These are phyloP conservation scores for Lipomyces yamadae DNA, from an alignment of 805 yeast species.

Conservation along the genomic window DNA sequence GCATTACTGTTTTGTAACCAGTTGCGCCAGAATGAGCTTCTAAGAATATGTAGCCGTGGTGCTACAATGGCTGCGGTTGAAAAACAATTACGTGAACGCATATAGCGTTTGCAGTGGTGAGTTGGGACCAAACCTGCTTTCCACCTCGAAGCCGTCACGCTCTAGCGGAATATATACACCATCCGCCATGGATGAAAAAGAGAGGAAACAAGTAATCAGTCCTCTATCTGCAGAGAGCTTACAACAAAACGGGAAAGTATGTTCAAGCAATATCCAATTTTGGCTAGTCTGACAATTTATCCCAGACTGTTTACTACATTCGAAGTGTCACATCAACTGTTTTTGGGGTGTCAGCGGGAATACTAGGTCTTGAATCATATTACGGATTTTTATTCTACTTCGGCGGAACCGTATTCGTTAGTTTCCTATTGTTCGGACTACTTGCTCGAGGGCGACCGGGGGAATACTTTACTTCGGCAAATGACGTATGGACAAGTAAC, in stretches of 20 bases:
- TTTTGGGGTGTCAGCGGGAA: conserved; percentile 38
- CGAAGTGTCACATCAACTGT: conserved; percentile 35
- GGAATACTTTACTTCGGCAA: conserved; percentile 50
- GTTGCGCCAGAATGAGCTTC: too few species aligned
- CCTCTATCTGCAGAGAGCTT: conserved; percentile 32
- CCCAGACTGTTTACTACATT: conserved; percentile 30
- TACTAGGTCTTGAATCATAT: conserved; percentile 36
- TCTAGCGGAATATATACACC: neutral
- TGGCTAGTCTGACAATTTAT: neutral
- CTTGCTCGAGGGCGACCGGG: conserved; percentile 47
- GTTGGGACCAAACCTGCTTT: neutral
- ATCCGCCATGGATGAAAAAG: conserved; percentile 27
- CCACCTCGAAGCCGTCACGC: neutral
- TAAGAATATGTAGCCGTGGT: too few species aligned
- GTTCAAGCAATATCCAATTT: neutral
- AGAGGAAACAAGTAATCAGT: conserved; percentile 21
- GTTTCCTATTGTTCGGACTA: conserved; percentile 39
- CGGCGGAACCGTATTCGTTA: conserved; percentile 28
- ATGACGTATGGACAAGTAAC: conserved; percentile 52
- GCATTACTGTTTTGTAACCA: neutral
- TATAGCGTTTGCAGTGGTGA: too few species aligned
- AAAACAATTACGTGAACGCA: too few species aligned
- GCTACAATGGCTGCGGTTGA: too few species aligned
- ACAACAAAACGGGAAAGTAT: conserved; percentile 28
- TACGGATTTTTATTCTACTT: conserved; percentile 38